phyloP scores from a whole-genome alignment of 257 asterid genomes.

The Echites panduratus region DNA sequence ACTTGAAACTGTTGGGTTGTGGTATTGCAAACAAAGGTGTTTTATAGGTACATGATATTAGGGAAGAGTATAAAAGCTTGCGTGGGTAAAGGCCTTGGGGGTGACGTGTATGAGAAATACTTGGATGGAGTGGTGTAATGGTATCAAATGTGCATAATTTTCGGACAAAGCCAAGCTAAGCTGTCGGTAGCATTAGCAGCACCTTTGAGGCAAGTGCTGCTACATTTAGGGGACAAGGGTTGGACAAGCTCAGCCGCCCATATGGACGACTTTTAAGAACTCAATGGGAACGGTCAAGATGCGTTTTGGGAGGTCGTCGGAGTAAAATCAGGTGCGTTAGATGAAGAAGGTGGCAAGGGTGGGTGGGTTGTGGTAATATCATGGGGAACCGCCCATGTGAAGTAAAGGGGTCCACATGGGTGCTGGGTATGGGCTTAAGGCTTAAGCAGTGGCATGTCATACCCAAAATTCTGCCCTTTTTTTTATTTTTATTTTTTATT shows the following conservation, averaged over 20 bases:
- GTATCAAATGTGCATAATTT: constrained; percentile 29
- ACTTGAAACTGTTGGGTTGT: not conserved
- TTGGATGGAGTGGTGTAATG: not conserved
- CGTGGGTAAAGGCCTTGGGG: no score
- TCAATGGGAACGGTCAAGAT: constrained; percentile 29
- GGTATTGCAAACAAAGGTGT: not conserved
- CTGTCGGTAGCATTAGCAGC: constrained; percentile 53
- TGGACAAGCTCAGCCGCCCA: constrained; percentile 65
- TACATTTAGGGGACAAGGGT: constrained; percentile 49
- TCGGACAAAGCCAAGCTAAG: constrained; percentile 36
- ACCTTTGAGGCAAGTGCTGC: constrained; percentile 34
- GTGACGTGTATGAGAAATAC: no score
- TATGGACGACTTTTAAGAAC: constrained; percentile 31
- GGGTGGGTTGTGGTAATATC: not conserved
- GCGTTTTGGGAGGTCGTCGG: constrained; percentile 25
- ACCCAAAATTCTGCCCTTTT: not conserved
- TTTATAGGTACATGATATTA: constrained; percentile 17
- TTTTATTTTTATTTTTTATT: not conserved
- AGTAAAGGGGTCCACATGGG: constrained; percentile 30
- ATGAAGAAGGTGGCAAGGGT: not conserved
- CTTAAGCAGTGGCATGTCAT: constrained; percentile 27
- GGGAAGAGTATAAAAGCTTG: not conserved
- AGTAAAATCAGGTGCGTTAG: constrained; percentile 23
- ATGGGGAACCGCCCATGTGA: constrained; percentile 29
- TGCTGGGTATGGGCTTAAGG: constrained; percentile 30